phyloP scores from a whole-genome alignment of 208 protist species.

The Leishmania mexicana region DNA sequence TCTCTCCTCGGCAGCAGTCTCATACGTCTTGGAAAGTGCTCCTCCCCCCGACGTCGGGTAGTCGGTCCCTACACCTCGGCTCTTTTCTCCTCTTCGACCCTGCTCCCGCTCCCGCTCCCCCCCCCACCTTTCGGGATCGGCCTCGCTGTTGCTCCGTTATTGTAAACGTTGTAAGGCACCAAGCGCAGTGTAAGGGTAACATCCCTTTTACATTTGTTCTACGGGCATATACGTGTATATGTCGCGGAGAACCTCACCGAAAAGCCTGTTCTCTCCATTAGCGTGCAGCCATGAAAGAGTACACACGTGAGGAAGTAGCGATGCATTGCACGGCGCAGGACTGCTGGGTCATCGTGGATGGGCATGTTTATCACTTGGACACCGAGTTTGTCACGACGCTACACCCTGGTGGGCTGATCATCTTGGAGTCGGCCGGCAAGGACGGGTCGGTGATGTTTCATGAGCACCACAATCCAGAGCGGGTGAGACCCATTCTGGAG shows the following conservation, averaged over 20 bases:
- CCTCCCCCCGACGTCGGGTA: background rate
- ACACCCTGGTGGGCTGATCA: conserved; percentile 39
- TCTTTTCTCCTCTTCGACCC: background rate
- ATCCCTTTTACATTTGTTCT: no score
- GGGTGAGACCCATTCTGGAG: conserved; percentile 21
- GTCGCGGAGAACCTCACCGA: background rate
- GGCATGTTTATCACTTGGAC: conserved; percentile 46
- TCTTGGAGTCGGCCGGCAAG: conserved; percentile 44
- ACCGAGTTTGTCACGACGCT: conserved; percentile 30
- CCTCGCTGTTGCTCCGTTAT: background rate
- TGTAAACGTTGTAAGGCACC: background rate
- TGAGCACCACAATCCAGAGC: conserved; percentile 28
- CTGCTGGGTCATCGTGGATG: conserved; percentile 57
- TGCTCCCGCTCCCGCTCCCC: no score
- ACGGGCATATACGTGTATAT: background rate
- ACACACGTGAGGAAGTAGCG: conserved; percentile 40
- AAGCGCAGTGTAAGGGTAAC: background rate
- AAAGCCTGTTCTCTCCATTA: no score
- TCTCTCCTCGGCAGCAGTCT: background rate
- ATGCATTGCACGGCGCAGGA: conserved; percentile 43
- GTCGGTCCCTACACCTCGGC: background rate
- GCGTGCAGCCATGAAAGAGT: conserved; percentile 8
- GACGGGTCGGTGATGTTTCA: conserved; percentile 40
- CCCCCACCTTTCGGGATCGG: background rate
- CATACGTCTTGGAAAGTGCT: background rate